phyloP scores from a whole-genome alignment of 2,329 filamentous ascomycete genomes.

The Fusarium sp. region DNA sequence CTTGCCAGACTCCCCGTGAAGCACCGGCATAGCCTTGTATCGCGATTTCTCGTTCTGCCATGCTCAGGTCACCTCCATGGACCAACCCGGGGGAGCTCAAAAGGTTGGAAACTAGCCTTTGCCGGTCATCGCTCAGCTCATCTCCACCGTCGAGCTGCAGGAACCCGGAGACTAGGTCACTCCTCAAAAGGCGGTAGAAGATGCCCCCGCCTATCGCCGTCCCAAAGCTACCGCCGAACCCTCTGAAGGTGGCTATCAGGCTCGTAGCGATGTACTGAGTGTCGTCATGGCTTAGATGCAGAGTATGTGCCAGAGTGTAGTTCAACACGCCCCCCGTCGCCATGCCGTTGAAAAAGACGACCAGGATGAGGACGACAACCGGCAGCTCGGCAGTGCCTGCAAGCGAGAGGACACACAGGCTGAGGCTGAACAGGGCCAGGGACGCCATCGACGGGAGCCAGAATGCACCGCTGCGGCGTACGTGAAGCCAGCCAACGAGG shows the following conservation, averaged over 20 bases:
- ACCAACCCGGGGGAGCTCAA: slow-evolving; percentile 65
- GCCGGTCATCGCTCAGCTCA: slow-evolving; percentile 49
- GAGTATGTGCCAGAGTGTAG: slow-evolving; percentile 83
- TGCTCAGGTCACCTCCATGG: slow-evolving; percentile 55
- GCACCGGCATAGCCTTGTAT: slow-evolving; percentile 62
- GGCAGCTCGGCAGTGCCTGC: slow-evolving; percentile 66
- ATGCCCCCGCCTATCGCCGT: slow-evolving; percentile 83
- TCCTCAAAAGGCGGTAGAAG: slow-evolving; percentile 73
- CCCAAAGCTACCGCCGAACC: slow-evolving; percentile 85
- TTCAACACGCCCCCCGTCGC: slow-evolving; percentile 80
- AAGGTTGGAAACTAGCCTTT: slow-evolving; percentile 59
- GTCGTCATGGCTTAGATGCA: slow-evolving; percentile 75
- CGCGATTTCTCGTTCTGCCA: slow-evolving; percentile 59
- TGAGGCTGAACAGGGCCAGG: slow-evolving; percentile 71
- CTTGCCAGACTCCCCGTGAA: slow-evolving; percentile 59
- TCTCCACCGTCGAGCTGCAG: slow-evolving; percentile 56
- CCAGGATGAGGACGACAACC: slow-evolving; percentile 65
- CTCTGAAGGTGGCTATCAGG: slow-evolving; percentile 82
- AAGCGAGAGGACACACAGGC: slow-evolving; percentile 67
- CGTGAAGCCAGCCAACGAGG: slow-evolving; percentile 79
- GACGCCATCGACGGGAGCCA: slow-evolving; percentile 73
- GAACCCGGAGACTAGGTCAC: slow-evolving; percentile 69
- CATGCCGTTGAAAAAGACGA: slow-evolving; percentile 78
- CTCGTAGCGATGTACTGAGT: slow-evolving; percentile 82
- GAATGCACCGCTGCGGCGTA: slow-evolving; percentile 79